Conservation (phyloP, 1,139 yeast species). For the Taphrina communis region DNA sequence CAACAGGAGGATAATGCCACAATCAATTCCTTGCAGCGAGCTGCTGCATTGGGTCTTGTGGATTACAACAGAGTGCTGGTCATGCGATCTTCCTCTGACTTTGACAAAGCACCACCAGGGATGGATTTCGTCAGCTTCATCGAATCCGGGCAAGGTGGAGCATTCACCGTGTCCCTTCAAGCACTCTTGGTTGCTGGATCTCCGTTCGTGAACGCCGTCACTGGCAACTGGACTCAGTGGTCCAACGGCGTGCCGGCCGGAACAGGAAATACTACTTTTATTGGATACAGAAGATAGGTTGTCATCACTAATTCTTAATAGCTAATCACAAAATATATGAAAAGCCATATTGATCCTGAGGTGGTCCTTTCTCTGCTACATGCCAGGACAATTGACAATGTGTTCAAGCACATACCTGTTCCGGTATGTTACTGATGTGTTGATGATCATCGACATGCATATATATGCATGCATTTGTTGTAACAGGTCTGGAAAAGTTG, state of each 20-base stretch:
- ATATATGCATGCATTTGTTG: too few relatives aligned
- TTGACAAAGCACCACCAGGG: slow-evolving; percentile 59
- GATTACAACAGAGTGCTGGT: slow-evolving; percentile 65
- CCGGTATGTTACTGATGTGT: too few relatives aligned
- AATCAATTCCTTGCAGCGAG: slow-evolving; percentile 64
- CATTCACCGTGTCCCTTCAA: slow-evolving; percentile 5
- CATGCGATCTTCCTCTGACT: slow-evolving; percentile 69
- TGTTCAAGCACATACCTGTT: too few relatives aligned
- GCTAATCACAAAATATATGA: too few relatives aligned
- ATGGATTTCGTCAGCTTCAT: slow-evolving; percentile 20
- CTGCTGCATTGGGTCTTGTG: slow-evolving; percentile 61
- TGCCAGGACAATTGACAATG: too few relatives aligned
- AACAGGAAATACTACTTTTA: slow-evolving; percentile 1
- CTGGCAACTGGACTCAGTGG: slow-evolving; percentile 24
- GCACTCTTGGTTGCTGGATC: slow-evolving; percentile 24
- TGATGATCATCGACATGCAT: too few relatives aligned
- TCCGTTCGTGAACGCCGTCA: slow-evolving; percentile 22
- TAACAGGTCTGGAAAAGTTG: too few relatives aligned
- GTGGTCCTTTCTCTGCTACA: too few relatives aligned
- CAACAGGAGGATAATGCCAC: slow-evolving; percentile 76
- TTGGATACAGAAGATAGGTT: slow-evolving; percentile 4
- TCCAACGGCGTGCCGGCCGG: slow-evolving; percentile 20
- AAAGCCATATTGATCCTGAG: too few relatives aligned
- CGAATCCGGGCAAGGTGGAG: slow-evolving; percentile 15
- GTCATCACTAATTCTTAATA: neutral